phyloP scores from a whole-genome alignment of 495 filamentous ascomycete species.

The Astrothelium subdiscretum region DNA sequence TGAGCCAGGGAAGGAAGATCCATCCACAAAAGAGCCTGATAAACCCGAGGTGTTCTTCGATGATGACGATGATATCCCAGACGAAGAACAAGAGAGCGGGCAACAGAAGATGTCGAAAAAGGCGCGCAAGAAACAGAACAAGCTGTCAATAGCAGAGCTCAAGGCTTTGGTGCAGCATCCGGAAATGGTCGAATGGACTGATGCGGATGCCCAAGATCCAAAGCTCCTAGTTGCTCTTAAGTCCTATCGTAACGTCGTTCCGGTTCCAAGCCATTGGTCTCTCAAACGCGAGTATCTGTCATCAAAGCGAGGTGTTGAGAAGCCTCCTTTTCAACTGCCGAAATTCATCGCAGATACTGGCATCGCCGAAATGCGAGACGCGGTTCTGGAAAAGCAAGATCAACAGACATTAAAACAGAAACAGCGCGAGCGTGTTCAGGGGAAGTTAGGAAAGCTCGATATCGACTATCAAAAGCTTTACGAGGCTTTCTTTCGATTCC shows the following conservation, averaged over 20 bases:
- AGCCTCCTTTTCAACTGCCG: constrained; percentile 80
- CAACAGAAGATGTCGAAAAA: constrained; percentile 77
- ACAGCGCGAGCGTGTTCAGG: constrained; percentile 84
- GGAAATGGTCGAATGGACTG: constrained; percentile 95
- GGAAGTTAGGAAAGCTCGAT: constrained; percentile 94
- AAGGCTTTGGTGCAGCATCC: constrained; percentile 86
- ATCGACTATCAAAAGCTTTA: constrained; percentile 98
- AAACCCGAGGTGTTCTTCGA: constrained; percentile 85
- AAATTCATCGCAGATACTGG: constrained; percentile 98
- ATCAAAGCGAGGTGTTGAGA: constrained; percentile 91
- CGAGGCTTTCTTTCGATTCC: constrained; percentile 94
- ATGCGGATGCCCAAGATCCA: constrained; percentile 85
- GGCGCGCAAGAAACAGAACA: constrained; percentile 78
- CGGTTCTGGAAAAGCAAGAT: constrained; percentile 88
- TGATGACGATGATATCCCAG: constrained; percentile 80
- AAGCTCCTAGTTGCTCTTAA: constrained; percentile 87
- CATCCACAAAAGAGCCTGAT: constrained; percentile 53
- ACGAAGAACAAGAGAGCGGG: constrained; percentile 65
- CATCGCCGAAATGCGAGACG: constrained; percentile 95
- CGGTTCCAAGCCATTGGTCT: constrained; percentile 87
- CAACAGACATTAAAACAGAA: constrained; percentile 86
- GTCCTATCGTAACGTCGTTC: constrained; percentile 87
- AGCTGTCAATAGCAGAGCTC: constrained; percentile 86
- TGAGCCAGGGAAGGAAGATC: constrained; percentile 37
- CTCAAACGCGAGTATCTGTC: constrained; percentile 94